Evolutionary conservation across 2,329 filamentous ascomycete genomes (phyloP).

Genomic region (Teratosphaeria destructans): DNA sequence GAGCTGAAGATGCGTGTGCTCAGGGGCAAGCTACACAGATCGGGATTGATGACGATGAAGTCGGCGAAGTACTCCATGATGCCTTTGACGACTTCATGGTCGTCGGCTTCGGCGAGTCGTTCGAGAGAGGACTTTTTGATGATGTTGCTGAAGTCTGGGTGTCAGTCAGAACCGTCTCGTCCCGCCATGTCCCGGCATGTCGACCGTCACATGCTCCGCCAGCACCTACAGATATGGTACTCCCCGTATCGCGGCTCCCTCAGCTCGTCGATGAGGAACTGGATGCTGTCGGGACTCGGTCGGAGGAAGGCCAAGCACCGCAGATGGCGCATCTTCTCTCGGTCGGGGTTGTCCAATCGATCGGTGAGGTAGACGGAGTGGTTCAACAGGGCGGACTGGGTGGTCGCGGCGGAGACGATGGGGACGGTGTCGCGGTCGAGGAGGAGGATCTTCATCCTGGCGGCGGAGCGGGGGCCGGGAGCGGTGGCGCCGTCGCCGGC

Average conservation of each 20-base stretch:
- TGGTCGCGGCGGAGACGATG: constrained; percentile 89
- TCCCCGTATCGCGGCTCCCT: constrained; percentile 95
- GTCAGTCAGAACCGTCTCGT: constrained; percentile 23
- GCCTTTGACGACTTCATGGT: constrained; percentile 88
- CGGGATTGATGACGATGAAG: constrained; percentile 88
- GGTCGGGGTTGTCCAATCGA: constrained; percentile 75
- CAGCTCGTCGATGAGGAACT: constrained; percentile 88
- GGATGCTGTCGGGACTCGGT: constrained; percentile 84
- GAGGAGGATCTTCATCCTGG: constrained; percentile 97
- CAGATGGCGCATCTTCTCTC: constrained; percentile 97
- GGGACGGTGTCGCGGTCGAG: constrained; percentile 88
- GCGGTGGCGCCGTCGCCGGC: constrained; percentile 55
- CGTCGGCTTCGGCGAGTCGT: constrained; percentile 87
- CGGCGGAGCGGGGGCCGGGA: constrained; percentile 43
- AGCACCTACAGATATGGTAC: constrained; percentile 65
- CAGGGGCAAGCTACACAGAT: constrained; percentile 43
- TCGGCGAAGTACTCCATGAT: constrained; percentile 97
- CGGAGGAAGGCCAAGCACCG: constrained; percentile 88
- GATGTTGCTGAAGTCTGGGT: constrained; percentile 80
- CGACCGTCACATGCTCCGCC: background rate
- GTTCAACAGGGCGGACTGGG: constrained; percentile 85
- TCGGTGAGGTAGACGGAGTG: constrained; percentile 98
- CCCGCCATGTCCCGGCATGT: background rate
- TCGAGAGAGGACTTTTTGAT: constrained; percentile 94
- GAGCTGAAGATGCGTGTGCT: constrained; percentile 23